Percentiles rank a stretch among this genome's conserved stretches.
Conservation (phyloP, 148 eudicot species). For the Dianthus caryophyllus region DNA sequence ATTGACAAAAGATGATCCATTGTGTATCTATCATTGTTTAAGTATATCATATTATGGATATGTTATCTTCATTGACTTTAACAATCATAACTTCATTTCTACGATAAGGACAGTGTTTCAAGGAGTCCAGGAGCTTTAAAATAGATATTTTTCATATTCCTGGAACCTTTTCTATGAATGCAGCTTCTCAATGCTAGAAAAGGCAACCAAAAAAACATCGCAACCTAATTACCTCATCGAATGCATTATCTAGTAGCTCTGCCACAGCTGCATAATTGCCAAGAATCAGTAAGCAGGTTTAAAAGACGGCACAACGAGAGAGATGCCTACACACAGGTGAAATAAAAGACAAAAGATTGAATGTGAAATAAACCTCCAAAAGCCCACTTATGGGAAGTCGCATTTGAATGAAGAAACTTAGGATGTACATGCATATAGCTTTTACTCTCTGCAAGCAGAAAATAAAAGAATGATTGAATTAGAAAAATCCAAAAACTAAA, state of each 20-base stretch:
- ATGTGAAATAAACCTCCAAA: slow-evolving; percentile 61
- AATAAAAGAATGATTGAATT: neutral
- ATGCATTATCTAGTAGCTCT: slow-evolving; percentile 87
- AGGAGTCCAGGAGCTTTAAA: neutral
- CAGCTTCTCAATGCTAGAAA: neutral
- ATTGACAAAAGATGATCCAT: slow-evolving; percentile 73
- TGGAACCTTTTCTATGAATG: neutral
- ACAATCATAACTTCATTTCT: neutral
- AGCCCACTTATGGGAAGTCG: slow-evolving; percentile 97
- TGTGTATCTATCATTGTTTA: slow-evolving; percentile 61
- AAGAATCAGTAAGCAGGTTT: slow-evolving; percentile 6
- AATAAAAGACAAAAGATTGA: neutral
- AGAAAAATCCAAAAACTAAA: neutral
- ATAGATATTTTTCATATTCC: neutral
- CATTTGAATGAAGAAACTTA: slow-evolving; percentile 88
- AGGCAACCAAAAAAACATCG: neutral
- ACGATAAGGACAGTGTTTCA: neutral
- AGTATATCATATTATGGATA: no score
- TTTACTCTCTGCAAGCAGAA: slow-evolving; percentile 40
- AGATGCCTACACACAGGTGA: slow-evolving; percentile 7
- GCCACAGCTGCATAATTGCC: slow-evolving; percentile 65
- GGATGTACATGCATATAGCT: slow-evolving; percentile 75
- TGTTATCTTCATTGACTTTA: neutral
- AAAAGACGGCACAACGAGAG: slow-evolving; percentile 7
- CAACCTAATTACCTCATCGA: slow-evolving; percentile 68